phyloP scores from a whole-genome alignment of 768 basidiomycete species.

The Mycena indigotica region DNA sequence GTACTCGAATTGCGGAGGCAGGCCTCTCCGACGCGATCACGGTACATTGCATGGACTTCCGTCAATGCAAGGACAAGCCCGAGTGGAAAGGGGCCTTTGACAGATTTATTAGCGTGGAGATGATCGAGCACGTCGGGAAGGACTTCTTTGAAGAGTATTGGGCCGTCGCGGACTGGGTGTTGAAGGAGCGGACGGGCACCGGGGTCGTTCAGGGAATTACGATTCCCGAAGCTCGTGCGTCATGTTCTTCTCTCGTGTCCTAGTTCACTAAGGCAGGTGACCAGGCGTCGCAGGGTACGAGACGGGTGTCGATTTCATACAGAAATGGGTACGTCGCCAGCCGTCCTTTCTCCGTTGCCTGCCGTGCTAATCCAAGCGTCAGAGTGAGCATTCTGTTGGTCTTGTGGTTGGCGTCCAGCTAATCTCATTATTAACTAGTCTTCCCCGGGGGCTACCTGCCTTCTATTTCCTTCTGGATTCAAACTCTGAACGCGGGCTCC shows the following conservation, averaged over 20 bases:
- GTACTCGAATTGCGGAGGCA: slow-evolving; percentile 41
- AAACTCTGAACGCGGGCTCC: slow-evolving; percentile 43
- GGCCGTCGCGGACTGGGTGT: slow-evolving; percentile 47
- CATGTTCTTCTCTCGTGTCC: not conserved
- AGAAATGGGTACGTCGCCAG: slow-evolving; percentile 45
- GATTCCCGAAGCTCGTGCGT: slow-evolving; percentile 49
- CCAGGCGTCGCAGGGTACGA: slow-evolving; percentile 39
- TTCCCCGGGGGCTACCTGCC: slow-evolving; percentile 63
- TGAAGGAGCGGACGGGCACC: slow-evolving; percentile 47
- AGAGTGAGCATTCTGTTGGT: too few species aligned
- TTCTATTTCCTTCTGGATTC: slow-evolving; percentile 45
- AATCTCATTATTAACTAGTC: slow-evolving; percentile 33
- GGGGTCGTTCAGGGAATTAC: slow-evolving; percentile 59
- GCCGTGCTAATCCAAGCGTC: not conserved
- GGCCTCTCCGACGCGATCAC: slow-evolving; percentile 42
- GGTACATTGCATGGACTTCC: slow-evolving; percentile 58
- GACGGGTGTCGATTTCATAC: slow-evolving; percentile 53
- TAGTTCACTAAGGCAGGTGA: not conserved
- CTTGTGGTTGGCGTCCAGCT: too few species aligned
- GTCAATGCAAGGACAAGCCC: slow-evolving; percentile 37
- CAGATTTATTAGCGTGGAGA: slow-evolving; percentile 56
- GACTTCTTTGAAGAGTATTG: slow-evolving; percentile 54
- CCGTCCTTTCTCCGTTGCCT: not conserved
- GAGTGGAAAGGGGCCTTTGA: slow-evolving; percentile 55
- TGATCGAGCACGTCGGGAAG: slow-evolving; percentile 59